These are phyloP conservation scores for Teratosphaeria viscida DNA, from an alignment of 2,329 filamentous ascomycete genomes.

Conservation along the genomic window DNA sequence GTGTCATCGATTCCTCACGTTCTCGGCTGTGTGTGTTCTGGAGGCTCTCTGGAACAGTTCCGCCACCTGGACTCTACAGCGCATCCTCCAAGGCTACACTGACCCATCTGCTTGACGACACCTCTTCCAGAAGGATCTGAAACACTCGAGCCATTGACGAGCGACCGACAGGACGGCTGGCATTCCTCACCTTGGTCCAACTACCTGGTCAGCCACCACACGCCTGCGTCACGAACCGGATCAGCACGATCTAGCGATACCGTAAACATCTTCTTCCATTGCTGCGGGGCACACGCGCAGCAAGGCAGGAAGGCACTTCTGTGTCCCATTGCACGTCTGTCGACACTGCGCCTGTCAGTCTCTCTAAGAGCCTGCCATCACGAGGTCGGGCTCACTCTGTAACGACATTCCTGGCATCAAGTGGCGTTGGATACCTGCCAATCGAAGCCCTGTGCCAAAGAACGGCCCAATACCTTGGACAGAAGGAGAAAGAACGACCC, in stretches of 20 bases:
- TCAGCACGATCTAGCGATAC: constrained; percentile 8
- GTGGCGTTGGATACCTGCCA: neutral
- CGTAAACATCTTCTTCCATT: neutral
- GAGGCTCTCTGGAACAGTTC: constrained; percentile 1
- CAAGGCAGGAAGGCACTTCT: neutral
- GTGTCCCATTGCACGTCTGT: neutral
- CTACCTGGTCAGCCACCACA: constrained; percentile 19
- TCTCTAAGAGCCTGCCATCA: neutral
- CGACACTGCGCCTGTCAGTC: neutral
- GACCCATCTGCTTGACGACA: neutral
- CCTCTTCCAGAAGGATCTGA: constrained; percentile 1
- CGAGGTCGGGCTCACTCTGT: constrained; percentile 4
- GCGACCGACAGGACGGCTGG: constrained; percentile 16
- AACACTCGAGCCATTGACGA: constrained; percentile 15
- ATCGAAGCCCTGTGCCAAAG: neutral
- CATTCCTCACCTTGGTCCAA: constrained; percentile 20
- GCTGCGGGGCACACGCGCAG: neutral
- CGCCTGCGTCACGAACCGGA: constrained; percentile 12
- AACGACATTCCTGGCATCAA: constrained; percentile 4
- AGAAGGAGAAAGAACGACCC: neutral
- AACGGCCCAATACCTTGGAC: neutral
- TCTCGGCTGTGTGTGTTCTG: neutral
- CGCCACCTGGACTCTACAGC: neutral
- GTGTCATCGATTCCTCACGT: constrained; percentile 6
- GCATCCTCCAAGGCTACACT: neutral